Base-by-base conservation (phyloP, 192 early-diverging fungal genomes). In the Linnemannia exigua region DNA sequence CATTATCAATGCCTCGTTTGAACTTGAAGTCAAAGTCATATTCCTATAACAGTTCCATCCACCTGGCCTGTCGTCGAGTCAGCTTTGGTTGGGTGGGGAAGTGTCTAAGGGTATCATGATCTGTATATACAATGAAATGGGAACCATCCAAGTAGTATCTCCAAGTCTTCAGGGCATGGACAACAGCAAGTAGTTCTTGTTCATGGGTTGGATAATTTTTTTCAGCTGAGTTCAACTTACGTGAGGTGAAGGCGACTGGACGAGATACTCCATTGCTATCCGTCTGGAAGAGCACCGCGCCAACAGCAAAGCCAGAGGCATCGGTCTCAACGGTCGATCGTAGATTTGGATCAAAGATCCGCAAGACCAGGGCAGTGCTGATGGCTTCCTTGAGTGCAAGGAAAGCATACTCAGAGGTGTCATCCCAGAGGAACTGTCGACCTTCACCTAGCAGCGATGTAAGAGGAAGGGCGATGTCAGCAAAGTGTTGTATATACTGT, bases 171-270 rank as follows among this genome's bases (percentile, higher is more conserved):
- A 91, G 79, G 1, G 82, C 74, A 50, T 88, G 76, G 14, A 89
- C 48, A n/a, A 91, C 86, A 19, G 88, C 91, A 0, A 90, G 67
- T 0, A 90, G 51, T 68, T 91, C 91, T 51, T 84, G 75, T 70
- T 89, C 80, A 72, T 89, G 85, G 0, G 73, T 70, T 0, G 77
- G 85, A 38, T 87, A 87, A 6, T 80, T 79, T 31, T 66, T n/a
- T 75, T 89, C 74, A 33, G 77, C 88, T 37, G 63, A 31, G 5
- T 61, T 68, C n/a, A 83, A 61, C 31, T 87, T 87, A 38, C 79
- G 75, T 19, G 79, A 83, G 70, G 85, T 82, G 73, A 76, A 89
- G 1, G 84, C 88, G 0, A 87, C 51, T 1, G 88, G 88, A 33
- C 67, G 74, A n/a, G 71, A 58, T 47, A 83, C 47, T 61, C 88